A percentile compares a stretch with the other conserved stretches of the same genome.
phyloP scores from a whole-genome alignment of 352 stramenopile species.

The Globisporangium lucens region DNA sequence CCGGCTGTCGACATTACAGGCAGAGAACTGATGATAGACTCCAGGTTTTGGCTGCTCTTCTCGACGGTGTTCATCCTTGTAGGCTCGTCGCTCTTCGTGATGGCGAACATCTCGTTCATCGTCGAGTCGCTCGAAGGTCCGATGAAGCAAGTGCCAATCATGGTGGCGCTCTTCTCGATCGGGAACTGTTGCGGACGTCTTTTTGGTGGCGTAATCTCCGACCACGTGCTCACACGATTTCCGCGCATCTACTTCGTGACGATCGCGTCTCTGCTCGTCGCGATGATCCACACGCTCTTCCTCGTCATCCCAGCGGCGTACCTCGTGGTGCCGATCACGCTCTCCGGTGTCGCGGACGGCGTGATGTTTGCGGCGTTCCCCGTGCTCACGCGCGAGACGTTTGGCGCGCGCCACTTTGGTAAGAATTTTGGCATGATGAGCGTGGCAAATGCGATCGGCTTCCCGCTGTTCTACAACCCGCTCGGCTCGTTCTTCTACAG shows the following conservation, averaged over 20 bases:
- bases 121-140: conserved; percentile 51
- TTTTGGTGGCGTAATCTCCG: conserved; percentile 52
- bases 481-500: conserved; percentile 63
- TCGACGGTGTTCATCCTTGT: conserved; percentile 69
- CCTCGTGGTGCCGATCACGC: conserved; percentile 52
- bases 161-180: conserved; percentile 72
- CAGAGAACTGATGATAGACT: conserved; percentile 38
- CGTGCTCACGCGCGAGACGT: conserved; percentile 68
- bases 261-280: conserved; percentile 51
- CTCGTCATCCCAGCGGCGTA: conserved; percentile 37
- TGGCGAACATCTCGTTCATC: conserved; percentile 81
- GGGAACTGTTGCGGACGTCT: conserved; percentile 60
- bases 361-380: conserved; percentile 75
- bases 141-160: conserved; percentile 50
- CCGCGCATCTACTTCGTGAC: conserved; percentile 65
- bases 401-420: conserved; percentile 64
- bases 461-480: conserved; percentile 70
- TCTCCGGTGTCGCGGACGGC: conserved; percentile 59
- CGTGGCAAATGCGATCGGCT: conserved; percentile 67
- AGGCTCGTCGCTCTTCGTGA: conserved; percentile 69
- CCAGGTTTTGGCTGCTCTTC: conserved; percentile 70
- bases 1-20: conserved; percentile 45
- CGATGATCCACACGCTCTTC: conserved; percentile 56
- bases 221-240: conserved; percentile 43
- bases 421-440: conserved; percentile 81